Evolutionary conservation across 768 basidiomycete genomes (phyloP).

Genomic region (Amylocystis lapponica): DNA sequence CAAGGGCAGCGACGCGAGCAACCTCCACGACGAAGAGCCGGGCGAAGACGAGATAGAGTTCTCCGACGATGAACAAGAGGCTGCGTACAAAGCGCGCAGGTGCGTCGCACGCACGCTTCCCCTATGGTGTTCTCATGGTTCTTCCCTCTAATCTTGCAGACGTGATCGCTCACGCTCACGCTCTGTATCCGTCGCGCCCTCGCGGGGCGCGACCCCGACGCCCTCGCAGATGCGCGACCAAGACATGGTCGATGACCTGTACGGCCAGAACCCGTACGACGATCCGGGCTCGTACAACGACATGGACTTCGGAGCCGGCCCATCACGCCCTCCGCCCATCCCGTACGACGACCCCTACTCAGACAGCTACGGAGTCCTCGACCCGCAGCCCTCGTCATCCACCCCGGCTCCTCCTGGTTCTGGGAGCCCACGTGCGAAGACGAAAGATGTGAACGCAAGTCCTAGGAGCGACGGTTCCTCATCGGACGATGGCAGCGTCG

Average conservation of each 20-base stretch:
- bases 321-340: constrained; percentile 58
- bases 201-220: constrained; percentile 49
- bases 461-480: background rate
- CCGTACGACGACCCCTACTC: constrained; percentile 79
- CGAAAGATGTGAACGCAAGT: background rate
- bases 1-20: constrained; percentile 93
- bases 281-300: constrained; percentile 61
- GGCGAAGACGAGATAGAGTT: constrained; percentile 89
- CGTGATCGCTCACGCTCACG: constrained; percentile 52
- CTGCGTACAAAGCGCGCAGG: constrained; percentile 44
- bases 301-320: constrained; percentile 48
- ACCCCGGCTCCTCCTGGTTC: background rate
- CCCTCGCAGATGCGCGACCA: constrained; percentile 50
- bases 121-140: background rate
- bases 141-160: constrained; percentile 33
- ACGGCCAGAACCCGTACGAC: constrained; percentile 58
- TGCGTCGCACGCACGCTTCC: background rate
- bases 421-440: background rate
- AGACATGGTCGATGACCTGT: constrained; percentile 46
- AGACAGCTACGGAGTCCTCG: constrained; percentile 22
- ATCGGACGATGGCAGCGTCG: constrained; percentile 1
- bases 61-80: constrained; percentile 92
- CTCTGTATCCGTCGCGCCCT: constrained; percentile 39
- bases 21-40: constrained; percentile 91
- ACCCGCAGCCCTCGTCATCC: constrained; percentile 1